phyloP scores from a whole-genome alignment of 176 grass and related monocot genomes.

The Oryza nivara region DNA sequence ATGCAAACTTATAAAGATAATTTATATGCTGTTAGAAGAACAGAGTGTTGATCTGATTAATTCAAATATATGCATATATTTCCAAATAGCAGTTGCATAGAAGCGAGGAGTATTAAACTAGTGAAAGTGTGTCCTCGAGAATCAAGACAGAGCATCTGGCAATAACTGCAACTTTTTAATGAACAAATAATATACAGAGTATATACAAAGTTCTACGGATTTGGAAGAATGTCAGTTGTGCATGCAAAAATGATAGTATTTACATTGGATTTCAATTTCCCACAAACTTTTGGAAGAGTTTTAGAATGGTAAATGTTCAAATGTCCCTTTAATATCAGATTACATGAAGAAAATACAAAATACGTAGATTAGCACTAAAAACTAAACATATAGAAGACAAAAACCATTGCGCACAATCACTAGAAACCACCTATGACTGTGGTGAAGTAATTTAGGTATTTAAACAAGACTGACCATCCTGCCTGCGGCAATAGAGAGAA shows the following conservation, averaged over 20 bases:
- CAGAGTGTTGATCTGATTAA: conserved; percentile 3
- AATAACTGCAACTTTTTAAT: background rate
- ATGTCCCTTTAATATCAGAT: background rate
- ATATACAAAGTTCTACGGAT: background rate
- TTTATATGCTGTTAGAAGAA: background rate
- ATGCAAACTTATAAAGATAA: conserved; percentile 12
- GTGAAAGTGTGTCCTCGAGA: background rate
- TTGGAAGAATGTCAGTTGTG: background rate
- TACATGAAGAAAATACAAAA: background rate
- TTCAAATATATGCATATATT: background rate
- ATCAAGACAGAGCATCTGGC: background rate
- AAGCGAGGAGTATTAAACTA: background rate
- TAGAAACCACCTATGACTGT: background rate
- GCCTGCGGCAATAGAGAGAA: background rate
- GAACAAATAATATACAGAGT: background rate
- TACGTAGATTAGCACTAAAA: background rate
- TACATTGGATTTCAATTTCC: background rate
- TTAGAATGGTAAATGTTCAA: background rate
- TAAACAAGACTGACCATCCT: background rate
- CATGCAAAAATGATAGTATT: background rate
- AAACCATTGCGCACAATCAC: background rate
- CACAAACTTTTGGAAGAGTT: background rate
- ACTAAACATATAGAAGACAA: background rate
- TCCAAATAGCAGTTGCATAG: background rate
- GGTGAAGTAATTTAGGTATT: background rate